A percentile compares a stretch with the other conserved stretches of the same genome.
phyloP scores from a whole-genome alignment of 2,329 filamentous ascomycete species.

The Drechslerella dactyloides region DNA sequence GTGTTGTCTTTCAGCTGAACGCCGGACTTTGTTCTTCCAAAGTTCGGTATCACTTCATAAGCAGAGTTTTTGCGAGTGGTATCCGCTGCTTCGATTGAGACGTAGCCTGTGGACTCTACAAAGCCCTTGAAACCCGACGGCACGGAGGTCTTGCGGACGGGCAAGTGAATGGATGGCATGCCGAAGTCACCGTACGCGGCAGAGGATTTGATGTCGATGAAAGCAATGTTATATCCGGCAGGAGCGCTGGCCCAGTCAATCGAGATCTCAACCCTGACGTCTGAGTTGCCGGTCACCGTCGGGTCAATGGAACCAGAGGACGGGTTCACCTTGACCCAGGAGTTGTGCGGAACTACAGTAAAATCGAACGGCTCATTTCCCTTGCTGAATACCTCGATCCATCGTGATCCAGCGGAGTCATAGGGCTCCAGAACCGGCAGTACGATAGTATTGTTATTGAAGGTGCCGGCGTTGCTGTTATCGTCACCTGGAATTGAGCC shows the following conservation, averaged over 20 bases:
- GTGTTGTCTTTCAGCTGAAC: slow-evolving; percentile 66
- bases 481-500: slow-evolving; percentile 73
- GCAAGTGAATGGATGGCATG: slow-evolving; percentile 63
- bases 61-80: slow-evolving; percentile 60
- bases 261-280: slow-evolving; percentile 64
- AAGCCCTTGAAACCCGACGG: slow-evolving; percentile 67
- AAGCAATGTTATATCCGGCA: slow-evolving; percentile 56
- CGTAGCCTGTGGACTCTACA: slow-evolving; percentile 67
- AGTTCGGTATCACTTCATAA: slow-evolving; percentile 58
- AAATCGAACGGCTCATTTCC: slow-evolving; percentile 65
- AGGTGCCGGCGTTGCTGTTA: slow-evolving; percentile 64
- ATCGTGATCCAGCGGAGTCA: slow-evolving; percentile 63
- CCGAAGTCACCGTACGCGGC: slow-evolving; percentile 56
- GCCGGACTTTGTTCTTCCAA: slow-evolving; percentile 66
- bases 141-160: slow-evolving; percentile 63
- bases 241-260: slow-evolving; percentile 66
- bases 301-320: slow-evolving; percentile 62
- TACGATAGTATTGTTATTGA: slow-evolving; percentile 64
- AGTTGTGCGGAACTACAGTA: slow-evolving; percentile 61
- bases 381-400: slow-evolving; percentile 70
- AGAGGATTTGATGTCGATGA: slow-evolving; percentile 56
- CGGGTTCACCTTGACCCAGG: slow-evolving; percentile 65
- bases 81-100: slow-evolving; percentile 65
- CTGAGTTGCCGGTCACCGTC: slow-evolving; percentile 58
- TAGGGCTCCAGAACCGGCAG: slow-evolving; percentile 68